Evolutionary conservation across 2,329 filamentous ascomycete species (phyloP).

Genomic region (Claviceps pazoutovae): DNA sequence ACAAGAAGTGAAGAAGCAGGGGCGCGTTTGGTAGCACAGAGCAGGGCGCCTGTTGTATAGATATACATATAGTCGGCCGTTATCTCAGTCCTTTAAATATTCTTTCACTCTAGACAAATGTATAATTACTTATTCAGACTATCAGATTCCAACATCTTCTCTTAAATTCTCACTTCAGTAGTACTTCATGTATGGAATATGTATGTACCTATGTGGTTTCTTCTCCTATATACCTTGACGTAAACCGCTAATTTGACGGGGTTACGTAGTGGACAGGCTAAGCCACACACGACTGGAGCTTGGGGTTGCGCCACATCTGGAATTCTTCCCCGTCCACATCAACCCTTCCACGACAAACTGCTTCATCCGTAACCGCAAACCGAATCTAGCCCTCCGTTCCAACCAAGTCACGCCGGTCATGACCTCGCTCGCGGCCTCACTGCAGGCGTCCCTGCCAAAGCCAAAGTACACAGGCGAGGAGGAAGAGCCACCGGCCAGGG

Average conservation of each 20-base stretch:
- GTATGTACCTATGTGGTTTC: neutral
- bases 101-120: no score
- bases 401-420: constrained; percentile 24
- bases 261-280: constrained; percentile 10
- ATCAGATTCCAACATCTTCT: no score
- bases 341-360: neutral
- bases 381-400: constrained; percentile 10
- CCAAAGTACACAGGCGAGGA: constrained; percentile 85
- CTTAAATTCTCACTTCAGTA: no score
- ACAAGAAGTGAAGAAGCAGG: no score
- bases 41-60: no score
- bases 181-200: no score
- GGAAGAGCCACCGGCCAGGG: constrained; percentile 60
- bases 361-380: constrained; percentile 6
- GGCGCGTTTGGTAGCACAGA: no score
- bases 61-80: neutral
- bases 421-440: constrained; percentile 54
- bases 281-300: constrained; percentile 11
- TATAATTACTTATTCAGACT: no score
- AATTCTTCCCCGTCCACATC: constrained; percentile 18
- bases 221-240: no score
- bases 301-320: constrained; percentile 13
- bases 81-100: no score
- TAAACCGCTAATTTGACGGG: no score
- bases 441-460: constrained; percentile 71